Evolutionary conservation across 495 filamentous ascomycete genomes (phyloP), one percentile per base, ranked within the genome.

Genomic region (Penicillium paxilli): DNA sequence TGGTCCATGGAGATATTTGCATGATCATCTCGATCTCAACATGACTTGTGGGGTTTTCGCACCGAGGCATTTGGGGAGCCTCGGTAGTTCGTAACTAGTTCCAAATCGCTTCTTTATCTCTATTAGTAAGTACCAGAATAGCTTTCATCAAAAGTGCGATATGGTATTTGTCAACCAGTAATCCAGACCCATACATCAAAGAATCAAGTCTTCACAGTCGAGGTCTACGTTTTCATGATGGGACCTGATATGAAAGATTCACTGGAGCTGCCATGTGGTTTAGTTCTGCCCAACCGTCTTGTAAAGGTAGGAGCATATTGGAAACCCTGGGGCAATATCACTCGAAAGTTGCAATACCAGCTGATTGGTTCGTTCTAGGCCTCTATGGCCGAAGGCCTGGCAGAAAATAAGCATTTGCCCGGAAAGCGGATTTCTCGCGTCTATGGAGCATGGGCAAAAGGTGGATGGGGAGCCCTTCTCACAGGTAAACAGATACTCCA

Each of bases 211-310:
- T 28, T 5, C 5, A 28, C 5, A 11, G 11, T 28, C 11, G 26
- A 28, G 26, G 5, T 28, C 11, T 11, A 5, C 11, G 5, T 28
- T 5, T 28, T 28, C 26, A 28, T 5, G 5, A 28, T 28, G 26
- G 32, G 24, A 23, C 16, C 32, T 22, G 20, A 23, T 26, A 40
- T 51, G 25, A 51, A 51, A n/a, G 32, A 53, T 8, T 54, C 48
- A 5, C 51, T 61, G 11, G 47, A 45, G 44, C 41, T 58, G 10
- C 58, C 58, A 25, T 61, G 58, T 38, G 58, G 58, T 24, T 45
- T 61, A 20, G 46, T 38, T 32, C 22, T 58, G 14, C 58, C 35
- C 38, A 61, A 58, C 30, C 58, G 58, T n/a, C 25, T 61, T 3
- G 58, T 61, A 30, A 61, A 61, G 21, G 48, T 51, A n/a, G 32